phyloP scores from a whole-genome alignment of 768 basidiomycete genomes.

The Paxillus ammoniavirescens region DNA sequence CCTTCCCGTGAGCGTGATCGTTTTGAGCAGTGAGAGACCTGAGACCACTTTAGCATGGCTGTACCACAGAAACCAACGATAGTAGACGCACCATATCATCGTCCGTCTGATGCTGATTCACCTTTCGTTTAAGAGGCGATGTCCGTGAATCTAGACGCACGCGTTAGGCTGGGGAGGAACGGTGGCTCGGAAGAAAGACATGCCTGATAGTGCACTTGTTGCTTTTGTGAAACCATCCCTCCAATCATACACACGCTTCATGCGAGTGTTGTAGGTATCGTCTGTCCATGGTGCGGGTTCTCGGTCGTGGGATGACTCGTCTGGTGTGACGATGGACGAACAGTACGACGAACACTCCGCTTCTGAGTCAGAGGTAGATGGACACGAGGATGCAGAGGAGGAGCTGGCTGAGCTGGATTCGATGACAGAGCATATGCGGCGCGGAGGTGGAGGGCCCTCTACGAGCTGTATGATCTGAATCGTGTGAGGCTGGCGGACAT shows the following conservation, averaged over 20 bases:
- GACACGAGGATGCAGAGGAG: slow-evolving; percentile 36
- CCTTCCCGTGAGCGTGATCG: slow-evolving; percentile 49
- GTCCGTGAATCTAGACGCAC: slow-evolving; percentile 18
- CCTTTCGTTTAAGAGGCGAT: slow-evolving; percentile 48
- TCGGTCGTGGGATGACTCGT: slow-evolving; percentile 31
- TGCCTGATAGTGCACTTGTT: slow-evolving; percentile 41
- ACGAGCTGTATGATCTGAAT: slow-evolving; percentile 74
- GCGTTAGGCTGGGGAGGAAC: slow-evolving; percentile 7
- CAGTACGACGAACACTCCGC: slow-evolving; percentile 70
- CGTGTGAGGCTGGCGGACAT: slow-evolving; percentile 47
- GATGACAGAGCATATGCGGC: slow-evolving; percentile 36
- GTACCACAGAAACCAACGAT: slow-evolving; percentile 2
- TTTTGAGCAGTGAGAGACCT: slow-evolving; percentile 57
- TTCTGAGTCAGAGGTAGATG: slow-evolving; percentile 34
- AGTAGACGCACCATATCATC: slow-evolving; percentile 39
- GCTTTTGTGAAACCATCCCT: slow-evolving; percentile 55
- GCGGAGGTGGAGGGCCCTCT: slow-evolving; percentile 57
- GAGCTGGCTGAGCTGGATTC: slow-evolving; percentile 39
- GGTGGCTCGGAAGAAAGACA: slow-evolving; percentile 15
- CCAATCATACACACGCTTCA: slow-evolving; percentile 73
- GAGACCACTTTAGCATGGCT: slow-evolving; percentile 13
- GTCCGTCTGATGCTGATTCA: slow-evolving; percentile 36
- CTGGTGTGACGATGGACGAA: slow-evolving; percentile 56
- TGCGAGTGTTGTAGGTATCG: slow-evolving; percentile 53
- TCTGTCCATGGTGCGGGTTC: slow-evolving; percentile 32